Percentiles rank a stretch among this genome's conserved stretches.
Conservation (phyloP, 257 asterid species). For the Nyctanthes arbortristis region DNA sequence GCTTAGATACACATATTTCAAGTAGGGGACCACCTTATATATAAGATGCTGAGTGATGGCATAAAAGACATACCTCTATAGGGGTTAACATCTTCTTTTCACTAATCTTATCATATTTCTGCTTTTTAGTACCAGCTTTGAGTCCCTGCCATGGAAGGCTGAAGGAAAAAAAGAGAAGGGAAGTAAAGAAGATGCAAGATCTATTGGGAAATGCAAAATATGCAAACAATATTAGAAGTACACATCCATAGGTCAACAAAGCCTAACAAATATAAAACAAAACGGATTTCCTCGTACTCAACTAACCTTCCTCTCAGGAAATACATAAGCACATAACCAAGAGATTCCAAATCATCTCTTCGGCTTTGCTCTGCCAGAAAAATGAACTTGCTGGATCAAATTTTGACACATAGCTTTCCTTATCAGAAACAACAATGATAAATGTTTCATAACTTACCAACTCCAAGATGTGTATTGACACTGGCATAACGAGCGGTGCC, state of each 20-base stretch:
- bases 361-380: slow-evolving; percentile 86
- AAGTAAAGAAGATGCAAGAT: not conserved
- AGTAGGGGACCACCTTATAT: slow-evolving; percentile 17
- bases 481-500: slow-evolving; percentile 68
- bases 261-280: slow-evolving; percentile 13
- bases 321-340: slow-evolving; percentile 96
- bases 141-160: slow-evolving; percentile 99
- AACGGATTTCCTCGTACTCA: slow-evolving; percentile 14
- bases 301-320: slow-evolving; percentile 98
- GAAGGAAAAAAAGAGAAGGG: slow-evolving; percentile 26
- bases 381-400: not conserved
- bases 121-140: slow-evolving; percentile 95
- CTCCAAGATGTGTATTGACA: slow-evolving; percentile 81
- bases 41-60: slow-evolving; percentile 13
- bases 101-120: slow-evolving; percentile 93
- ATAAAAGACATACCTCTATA: slow-evolving; percentile 63
- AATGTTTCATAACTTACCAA: slow-evolving; percentile 58
- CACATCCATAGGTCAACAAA: slow-evolving; percentile 17
- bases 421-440: slow-evolving; percentile 1
- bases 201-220: slow-evolving; percentile 1
- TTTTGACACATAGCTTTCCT: not conserved
- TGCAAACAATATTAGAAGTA: slow-evolving; percentile 1
- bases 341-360: slow-evolving; percentile 97
- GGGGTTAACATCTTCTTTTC: slow-evolving; percentile 95
- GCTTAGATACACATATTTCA: slow-evolving; percentile 15